Evolutionary conservation across 441 rosid species (phyloP).

Genomic region (Sinapis alba): DNA sequence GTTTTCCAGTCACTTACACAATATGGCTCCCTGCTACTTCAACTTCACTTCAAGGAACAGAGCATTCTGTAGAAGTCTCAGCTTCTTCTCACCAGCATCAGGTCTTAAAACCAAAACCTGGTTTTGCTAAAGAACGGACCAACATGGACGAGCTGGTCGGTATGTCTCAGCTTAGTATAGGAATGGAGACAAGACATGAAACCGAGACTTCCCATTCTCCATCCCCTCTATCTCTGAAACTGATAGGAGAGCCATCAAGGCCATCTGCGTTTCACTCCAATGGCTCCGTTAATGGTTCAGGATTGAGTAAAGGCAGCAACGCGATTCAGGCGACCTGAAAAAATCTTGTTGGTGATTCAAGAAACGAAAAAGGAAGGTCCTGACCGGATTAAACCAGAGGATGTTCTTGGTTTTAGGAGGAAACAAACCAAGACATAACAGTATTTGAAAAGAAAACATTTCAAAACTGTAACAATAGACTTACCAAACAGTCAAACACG

Average conservation of each 20-base stretch:
- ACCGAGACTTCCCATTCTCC: constrained; percentile 59
- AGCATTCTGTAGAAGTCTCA: constrained; percentile 32
- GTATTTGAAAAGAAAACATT: constrained; percentile 18
- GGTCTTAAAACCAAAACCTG: constrained; percentile 75
- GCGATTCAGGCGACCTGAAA: constrained; percentile 78
- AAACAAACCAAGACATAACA: constrained; percentile 14
- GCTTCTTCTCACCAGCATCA: constrained; percentile 50
- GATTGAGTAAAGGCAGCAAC: constrained; percentile 58
- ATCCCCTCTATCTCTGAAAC: constrained; percentile 56
- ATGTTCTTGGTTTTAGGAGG: constrained; percentile 16
- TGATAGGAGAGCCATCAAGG: constrained; percentile 68
- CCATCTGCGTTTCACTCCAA: constrained; percentile 85
- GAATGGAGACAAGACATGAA: constrained; percentile 45
- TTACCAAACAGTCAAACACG: constrained; percentile 21
- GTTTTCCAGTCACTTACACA: constrained; percentile 55
- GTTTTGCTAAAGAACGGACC: constrained; percentile 69
- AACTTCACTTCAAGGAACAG: constrained; percentile 43
- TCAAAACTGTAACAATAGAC: constrained; percentile 26
- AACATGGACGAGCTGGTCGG: constrained; percentile 79
- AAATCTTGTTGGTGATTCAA: constrained; percentile 3
- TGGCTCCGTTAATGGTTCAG: constrained; percentile 51
- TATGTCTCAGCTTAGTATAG: constrained; percentile 78
- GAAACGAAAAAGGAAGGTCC: constrained; percentile 7
- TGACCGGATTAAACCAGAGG: constrained; percentile 17
- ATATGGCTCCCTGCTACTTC: constrained; percentile 57